Percentiles rank a stretch among this genome's conserved stretches.
phyloP scores from a whole-genome alignment of 129 eudicot species.

The Escallonia herrerae region DNA sequence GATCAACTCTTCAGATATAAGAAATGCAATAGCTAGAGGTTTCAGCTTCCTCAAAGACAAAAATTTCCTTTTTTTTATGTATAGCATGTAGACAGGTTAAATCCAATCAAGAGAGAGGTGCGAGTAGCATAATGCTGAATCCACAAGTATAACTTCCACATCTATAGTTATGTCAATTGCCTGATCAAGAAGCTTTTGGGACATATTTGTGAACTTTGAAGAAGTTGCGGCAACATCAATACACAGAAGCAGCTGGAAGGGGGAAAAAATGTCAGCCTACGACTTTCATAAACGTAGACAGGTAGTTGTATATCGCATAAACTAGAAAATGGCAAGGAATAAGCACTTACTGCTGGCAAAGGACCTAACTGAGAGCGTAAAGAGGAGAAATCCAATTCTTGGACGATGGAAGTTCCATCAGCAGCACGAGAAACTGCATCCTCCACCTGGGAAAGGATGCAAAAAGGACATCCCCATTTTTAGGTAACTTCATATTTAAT shows the following conservation, averaged over 20 bases:
- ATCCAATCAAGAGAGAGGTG: background rate
- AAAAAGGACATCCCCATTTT: background rate
- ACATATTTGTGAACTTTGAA: constrained; percentile 56
- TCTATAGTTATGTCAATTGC: constrained; percentile 24
- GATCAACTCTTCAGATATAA: too few relatives aligned
- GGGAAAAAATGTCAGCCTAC: constrained; percentile 23
- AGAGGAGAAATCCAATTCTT: constrained; percentile 72
- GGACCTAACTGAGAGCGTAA: constrained; percentile 89
- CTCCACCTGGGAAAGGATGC: constrained; percentile 52
- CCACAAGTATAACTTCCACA: background rate
- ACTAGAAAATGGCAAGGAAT: constrained; percentile 8
- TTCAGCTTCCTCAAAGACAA: background rate
- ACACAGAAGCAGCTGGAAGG: constrained; percentile 72
- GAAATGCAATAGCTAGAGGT: background rate
- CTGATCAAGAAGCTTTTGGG: constrained; percentile 85
- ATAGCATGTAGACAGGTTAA: background rate
- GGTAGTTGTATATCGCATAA: background rate
- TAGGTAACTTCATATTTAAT: background rate
- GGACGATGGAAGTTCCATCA: constrained; percentile 65
- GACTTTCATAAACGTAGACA: background rate
- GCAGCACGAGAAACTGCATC: constrained; percentile 98
- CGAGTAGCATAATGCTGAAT: background rate
- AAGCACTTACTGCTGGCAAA: constrained; percentile 62
- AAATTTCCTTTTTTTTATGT: background rate
- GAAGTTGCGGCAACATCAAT: constrained; percentile 90